phyloP scores from a whole-genome alignment of 78 protist genomes.

The Monosiga brevicollis region DNA sequence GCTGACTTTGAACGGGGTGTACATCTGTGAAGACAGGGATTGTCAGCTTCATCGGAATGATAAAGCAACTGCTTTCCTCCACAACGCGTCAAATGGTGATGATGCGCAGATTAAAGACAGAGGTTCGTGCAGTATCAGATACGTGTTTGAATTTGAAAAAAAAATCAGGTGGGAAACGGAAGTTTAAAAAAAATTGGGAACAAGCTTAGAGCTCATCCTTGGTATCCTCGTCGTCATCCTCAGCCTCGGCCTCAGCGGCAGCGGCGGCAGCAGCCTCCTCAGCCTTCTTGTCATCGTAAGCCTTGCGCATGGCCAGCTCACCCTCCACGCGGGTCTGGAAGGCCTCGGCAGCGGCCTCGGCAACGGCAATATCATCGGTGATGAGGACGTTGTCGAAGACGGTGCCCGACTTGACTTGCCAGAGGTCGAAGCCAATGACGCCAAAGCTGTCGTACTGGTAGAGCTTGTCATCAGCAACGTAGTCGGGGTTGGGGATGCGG shows the following conservation, averaged over 20 bases:
- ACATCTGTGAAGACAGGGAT: too few relatives aligned
- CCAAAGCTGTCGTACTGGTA: slow-evolving; percentile 13
- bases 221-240: slow-evolving; percentile 41
- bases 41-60: too few relatives aligned
- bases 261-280: slow-evolving; percentile 39
- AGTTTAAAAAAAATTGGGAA: too few relatives aligned
- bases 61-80: too few relatives aligned
- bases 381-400: slow-evolving; percentile 94
- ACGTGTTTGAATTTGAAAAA: too few relatives aligned
- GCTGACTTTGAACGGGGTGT: too few relatives aligned
- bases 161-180: too few relatives aligned
- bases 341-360: slow-evolving; percentile 53
- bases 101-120: too few relatives aligned
- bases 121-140: too few relatives aligned
- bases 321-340: slow-evolving; percentile 29
- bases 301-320: slow-evolving; percentile 59
- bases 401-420: slow-evolving; percentile 95
- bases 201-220: neutral
- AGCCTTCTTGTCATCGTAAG: slow-evolving; percentile 22
- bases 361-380: slow-evolving; percentile 67
- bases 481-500: slow-evolving; percentile 80
- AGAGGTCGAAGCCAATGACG: slow-evolving; percentile 81
- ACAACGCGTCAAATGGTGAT: too few relatives aligned
- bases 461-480: slow-evolving; percentile 51
- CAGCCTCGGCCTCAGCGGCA: slow-evolving; percentile 22